Percentiles rank a stretch among this genome's conserved stretches.
Evolutionary conservation across 768 basidiomycete genomes (phyloP).

Genomic region (Phlebiopsis gigantea): DNA sequence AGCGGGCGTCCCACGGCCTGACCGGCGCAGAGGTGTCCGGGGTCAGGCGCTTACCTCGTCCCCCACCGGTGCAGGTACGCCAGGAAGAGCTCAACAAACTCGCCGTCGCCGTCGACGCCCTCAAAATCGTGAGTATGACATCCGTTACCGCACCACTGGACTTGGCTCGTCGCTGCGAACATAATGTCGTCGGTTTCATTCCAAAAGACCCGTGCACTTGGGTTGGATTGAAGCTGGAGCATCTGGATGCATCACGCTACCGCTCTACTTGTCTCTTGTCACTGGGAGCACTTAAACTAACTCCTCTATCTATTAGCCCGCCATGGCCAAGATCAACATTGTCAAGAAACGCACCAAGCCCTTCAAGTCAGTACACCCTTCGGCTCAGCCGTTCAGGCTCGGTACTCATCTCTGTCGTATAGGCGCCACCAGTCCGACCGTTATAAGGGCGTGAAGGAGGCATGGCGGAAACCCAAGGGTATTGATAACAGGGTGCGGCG

Average conservation of each 20-base stretch:
- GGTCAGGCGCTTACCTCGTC: slow-evolving; percentile 2
- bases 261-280: neutral
- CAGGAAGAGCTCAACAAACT: slow-evolving; percentile 9
- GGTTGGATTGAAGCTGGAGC: slow-evolving; percentile 19
- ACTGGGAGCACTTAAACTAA: neutral
- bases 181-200: slow-evolving; percentile 15
- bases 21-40: neutral
- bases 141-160: slow-evolving; percentile 14
- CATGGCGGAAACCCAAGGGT: slow-evolving; percentile 99
- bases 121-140: slow-evolving; percentile 48
- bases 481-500: slow-evolving; percentile 98
- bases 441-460: slow-evolving; percentile 94
- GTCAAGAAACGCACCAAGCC: slow-evolving; percentile 96
- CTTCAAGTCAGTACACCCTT: slow-evolving; percentile 72
- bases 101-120: slow-evolving; percentile 42
- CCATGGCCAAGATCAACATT: slow-evolving; percentile 59
- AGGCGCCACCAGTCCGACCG: slow-evolving; percentile 99
- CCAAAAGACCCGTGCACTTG: neutral
- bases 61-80: slow-evolving; percentile 1
- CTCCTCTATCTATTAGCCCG: slow-evolving; percentile 22
- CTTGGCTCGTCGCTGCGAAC: slow-evolving; percentile 9
- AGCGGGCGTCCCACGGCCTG: neutral
- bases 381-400: neutral
- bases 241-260: slow-evolving; percentile 20
- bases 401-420: slow-evolving; percentile 12